These are phyloP conservation scores for Oryza punctata DNA, from an alignment of 176 grass and related monocot genomes.

Conservation along the genomic window DNA sequence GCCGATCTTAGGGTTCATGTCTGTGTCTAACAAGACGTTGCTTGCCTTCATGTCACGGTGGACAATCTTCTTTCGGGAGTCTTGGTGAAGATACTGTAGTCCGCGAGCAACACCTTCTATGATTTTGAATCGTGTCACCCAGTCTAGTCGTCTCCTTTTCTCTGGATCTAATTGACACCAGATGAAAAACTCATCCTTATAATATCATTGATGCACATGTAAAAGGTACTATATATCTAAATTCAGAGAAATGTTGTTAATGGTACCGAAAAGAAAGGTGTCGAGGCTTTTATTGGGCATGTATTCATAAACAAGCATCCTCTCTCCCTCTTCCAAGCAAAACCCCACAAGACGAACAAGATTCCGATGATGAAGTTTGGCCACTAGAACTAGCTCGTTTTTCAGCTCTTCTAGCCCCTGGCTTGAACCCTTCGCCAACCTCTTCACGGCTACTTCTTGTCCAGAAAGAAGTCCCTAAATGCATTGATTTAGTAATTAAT, in stretches of 20 bases:
- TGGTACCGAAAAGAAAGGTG: neutral
- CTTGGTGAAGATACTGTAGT: constrained; percentile 55
- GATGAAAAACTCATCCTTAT: neutral
- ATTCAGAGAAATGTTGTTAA: too few relatives aligned
- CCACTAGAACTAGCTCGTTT: neutral
- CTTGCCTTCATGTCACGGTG: constrained; percentile 44
- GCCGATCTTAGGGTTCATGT: constrained; percentile 48
- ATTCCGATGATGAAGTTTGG: neutral
- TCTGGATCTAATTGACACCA: neutral
- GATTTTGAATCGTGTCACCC: constrained; percentile 37
- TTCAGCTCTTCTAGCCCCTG: neutral
- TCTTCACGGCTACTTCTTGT: neutral
- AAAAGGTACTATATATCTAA: too few relatives aligned
- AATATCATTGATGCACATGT: neutral
- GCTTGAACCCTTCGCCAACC: neutral
- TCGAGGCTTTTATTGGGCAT: constrained; percentile 5
- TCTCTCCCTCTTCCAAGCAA: neutral
- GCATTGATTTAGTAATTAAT: too few relatives aligned
- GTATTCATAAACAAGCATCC: neutral
- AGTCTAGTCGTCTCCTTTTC: constrained; percentile 14
- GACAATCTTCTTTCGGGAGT: constrained; percentile 42
- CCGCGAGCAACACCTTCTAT: constrained; percentile 52
- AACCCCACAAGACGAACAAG: neutral
- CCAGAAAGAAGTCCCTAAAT: too few relatives aligned
- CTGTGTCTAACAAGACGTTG: constrained; percentile 27